These are phyloP conservation scores for Hamigera avellanea DNA, from an alignment of 495 filamentous ascomycete species.

Conservation along the genomic window DNA sequence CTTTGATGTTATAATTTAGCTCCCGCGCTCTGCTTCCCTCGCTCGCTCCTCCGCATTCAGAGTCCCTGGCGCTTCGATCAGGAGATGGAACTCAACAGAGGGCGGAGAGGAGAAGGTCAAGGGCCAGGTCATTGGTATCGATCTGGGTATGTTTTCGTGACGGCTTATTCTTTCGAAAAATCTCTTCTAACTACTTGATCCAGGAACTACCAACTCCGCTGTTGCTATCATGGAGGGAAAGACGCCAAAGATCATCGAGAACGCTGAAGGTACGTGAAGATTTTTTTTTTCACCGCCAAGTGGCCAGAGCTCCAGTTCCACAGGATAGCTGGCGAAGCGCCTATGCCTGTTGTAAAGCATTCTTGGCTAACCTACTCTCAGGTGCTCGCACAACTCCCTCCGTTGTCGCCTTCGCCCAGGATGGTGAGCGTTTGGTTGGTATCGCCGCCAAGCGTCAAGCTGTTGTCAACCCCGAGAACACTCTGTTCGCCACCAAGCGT, in stretches of 20 bases:
- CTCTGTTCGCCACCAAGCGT: slow-evolving; percentile 98
- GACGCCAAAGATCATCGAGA: slow-evolving; percentile 91
- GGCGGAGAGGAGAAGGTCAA: slow-evolving; percentile 79
- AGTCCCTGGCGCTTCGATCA: slow-evolving; percentile 46
- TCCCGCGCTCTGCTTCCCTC: slow-evolving; percentile 34
- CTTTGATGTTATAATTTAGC: slow-evolving; percentile 16
- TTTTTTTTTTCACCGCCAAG: slow-evolving; percentile 8
- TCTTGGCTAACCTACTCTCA: no score
- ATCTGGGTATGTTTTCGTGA: slow-evolving; percentile 83
- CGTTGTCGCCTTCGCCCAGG: slow-evolving; percentile 97
- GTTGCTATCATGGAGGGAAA: slow-evolving; percentile 98
- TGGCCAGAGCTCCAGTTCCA: slow-evolving; percentile 8
- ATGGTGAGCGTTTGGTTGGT: slow-evolving; percentile 95
- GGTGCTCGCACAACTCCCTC: slow-evolving; percentile 97
- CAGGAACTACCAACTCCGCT: slow-evolving; percentile 95
- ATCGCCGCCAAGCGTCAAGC: slow-evolving; percentile 99
- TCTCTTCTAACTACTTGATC: neutral
- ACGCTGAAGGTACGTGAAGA: slow-evolving; percentile 67
- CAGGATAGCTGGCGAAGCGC: no score
- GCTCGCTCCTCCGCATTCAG: slow-evolving; percentile 41
- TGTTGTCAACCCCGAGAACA: slow-evolving; percentile 96
- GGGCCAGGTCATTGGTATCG: slow-evolving; percentile 95
- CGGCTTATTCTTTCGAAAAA: no score
- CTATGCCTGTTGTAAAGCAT: no score
- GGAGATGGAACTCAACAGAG: slow-evolving; percentile 74